A percentile compares a stretch with the other conserved stretches of the same genome.
These are phyloP conservation scores for Epichloe coenophiala DNA, from an alignment of 2,329 filamentous ascomycete species.

Conservation along the genomic window DNA sequence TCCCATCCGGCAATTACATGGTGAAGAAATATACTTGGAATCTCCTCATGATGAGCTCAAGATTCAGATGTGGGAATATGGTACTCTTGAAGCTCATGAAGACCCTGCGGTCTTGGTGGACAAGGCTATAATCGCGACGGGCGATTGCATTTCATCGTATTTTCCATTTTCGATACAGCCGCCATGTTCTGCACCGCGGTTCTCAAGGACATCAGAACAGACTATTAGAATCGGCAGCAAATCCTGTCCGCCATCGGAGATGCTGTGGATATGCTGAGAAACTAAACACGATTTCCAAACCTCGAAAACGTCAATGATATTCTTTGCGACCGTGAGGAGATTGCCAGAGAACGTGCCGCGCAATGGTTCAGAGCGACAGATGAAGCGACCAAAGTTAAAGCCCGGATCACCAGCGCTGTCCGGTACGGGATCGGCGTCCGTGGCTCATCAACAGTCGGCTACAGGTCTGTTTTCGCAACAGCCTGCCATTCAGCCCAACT, in stretches of 20 bases:
- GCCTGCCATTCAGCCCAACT: neutral
- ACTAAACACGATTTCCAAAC: constrained; percentile 19
- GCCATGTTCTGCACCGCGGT: constrained; percentile 35
- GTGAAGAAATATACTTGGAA: constrained; percentile 19
- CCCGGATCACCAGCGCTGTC: neutral
- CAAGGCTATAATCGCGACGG: constrained; percentile 29
- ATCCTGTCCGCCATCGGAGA: constrained; percentile 24
- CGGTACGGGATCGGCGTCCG: neutral
- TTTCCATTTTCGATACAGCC: constrained; percentile 36
- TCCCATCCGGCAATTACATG: constrained; percentile 30
- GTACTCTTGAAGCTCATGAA: constrained; percentile 28
- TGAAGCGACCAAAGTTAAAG: constrained; percentile 4
- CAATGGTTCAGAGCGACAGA: neutral
- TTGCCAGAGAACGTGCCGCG: constrained; percentile 10
- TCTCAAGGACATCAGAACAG: constrained; percentile 29
- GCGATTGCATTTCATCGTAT: constrained; percentile 37
- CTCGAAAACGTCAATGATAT: constrained; percentile 22
- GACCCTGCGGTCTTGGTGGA: constrained; percentile 28
- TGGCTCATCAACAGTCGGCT: neutral
- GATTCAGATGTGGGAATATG: constrained; percentile 26
- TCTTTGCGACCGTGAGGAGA: constrained; percentile 14
- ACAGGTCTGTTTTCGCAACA: neutral
- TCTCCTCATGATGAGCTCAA: constrained; percentile 18
- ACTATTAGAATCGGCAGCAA: constrained; percentile 25
- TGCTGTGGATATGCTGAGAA: constrained; percentile 19